Base-by-base conservation (phyloP, 2,329 filamentous ascomycete species). In the Hortaea werneckii region DNA sequence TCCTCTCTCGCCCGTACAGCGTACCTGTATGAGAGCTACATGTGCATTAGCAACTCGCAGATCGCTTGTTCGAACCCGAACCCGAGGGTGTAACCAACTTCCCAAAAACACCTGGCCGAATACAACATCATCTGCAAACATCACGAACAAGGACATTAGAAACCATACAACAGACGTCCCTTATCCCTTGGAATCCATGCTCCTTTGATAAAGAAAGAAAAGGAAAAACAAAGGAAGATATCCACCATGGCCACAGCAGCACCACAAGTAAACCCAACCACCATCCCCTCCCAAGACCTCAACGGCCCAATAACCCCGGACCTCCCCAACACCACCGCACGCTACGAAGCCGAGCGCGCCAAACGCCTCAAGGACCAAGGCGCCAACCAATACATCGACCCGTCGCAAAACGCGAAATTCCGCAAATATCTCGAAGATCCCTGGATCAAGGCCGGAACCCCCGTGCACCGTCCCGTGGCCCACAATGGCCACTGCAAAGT, bases 371-470 rank as follows among this genome's bases (percentile, higher is more conserved):
- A 50, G 28, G 43, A 45, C 32, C 52, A 59, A 44, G 52, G 54
- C 37, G 38, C 46, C 7, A 37, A 35, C 5, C 54, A 59, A 34
- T 62, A 55, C 42, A 42, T 61, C 35, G 59, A 63, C 40, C 45
- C 54, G 13, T 35, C 47, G 29, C 37, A 55, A 37, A 53, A 50
- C 10, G 52, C 54, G 6, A 53, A 54, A 41, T 54, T 53, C 40
- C 46, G 47, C 11, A 43, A 50, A 11, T 56, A 61, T 34, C 41
- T 47, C n/a, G 51, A 62, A 20, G 61, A 63, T 50, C 61, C 59
- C 8, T 63, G 55, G 55, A 45, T 58, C 11, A 51, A 54, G 34
- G 11, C 37, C 10, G 51, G 47, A 8, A 53, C 51, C 5, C 47
- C 54, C 9, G 39, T 57, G 6, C 44, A 50, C 27, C 45, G 48